Evolutionary conservation across 805 yeast species (phyloP).

Genomic region (Candida peoriensis): DNA sequence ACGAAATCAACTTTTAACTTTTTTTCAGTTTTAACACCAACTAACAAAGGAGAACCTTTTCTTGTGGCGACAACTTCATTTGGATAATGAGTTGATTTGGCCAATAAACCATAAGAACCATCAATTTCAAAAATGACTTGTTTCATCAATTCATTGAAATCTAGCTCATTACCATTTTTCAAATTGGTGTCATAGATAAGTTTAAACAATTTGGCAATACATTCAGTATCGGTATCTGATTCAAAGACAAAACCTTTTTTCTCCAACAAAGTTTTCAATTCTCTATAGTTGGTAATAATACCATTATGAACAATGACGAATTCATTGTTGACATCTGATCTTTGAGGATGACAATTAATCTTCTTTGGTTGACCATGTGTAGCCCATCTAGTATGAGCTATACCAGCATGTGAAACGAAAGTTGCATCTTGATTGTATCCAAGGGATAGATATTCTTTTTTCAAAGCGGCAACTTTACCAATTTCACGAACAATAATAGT

Average conservation of each 20-base stretch:
- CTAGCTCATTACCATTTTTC: slow-evolving; percentile 71
- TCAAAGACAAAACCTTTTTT: slow-evolving; percentile 80
- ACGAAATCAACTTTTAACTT: slow-evolving; percentile 96
- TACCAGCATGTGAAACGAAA: slow-evolving; percentile 86
- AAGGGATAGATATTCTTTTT: slow-evolving; percentile 49
- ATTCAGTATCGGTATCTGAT: slow-evolving; percentile 96
- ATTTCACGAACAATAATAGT: slow-evolving; percentile 74
- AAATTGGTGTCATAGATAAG: slow-evolving; percentile 77
- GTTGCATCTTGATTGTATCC: slow-evolving; percentile 55
- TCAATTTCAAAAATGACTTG: slow-evolving; percentile 89
- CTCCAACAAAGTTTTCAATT: slow-evolving; percentile 73
- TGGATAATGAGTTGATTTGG: slow-evolving; percentile 88
- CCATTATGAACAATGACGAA: slow-evolving; percentile 96
- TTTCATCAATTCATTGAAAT: slow-evolving; percentile 88
- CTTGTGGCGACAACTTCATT: slow-evolving; percentile 95
- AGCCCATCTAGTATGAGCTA: slow-evolving; percentile 99
- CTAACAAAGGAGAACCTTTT: slow-evolving; percentile 95
- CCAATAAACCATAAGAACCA: slow-evolving; percentile 95
- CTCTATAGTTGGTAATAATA: slow-evolving; percentile 93
- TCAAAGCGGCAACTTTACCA: slow-evolving; percentile 86
- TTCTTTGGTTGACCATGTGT: slow-evolving; percentile 94
- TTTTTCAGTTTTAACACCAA: slow-evolving; percentile 95
- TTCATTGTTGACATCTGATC: slow-evolving; percentile 78
- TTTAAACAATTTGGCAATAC: slow-evolving; percentile 92
- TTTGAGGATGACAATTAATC: slow-evolving; percentile 91